Percentiles rank a stretch among this genome's conserved stretches.
Evolutionary conservation across 345 rosid species (phyloP).

Genomic region (Salix suchowensis): DNA sequence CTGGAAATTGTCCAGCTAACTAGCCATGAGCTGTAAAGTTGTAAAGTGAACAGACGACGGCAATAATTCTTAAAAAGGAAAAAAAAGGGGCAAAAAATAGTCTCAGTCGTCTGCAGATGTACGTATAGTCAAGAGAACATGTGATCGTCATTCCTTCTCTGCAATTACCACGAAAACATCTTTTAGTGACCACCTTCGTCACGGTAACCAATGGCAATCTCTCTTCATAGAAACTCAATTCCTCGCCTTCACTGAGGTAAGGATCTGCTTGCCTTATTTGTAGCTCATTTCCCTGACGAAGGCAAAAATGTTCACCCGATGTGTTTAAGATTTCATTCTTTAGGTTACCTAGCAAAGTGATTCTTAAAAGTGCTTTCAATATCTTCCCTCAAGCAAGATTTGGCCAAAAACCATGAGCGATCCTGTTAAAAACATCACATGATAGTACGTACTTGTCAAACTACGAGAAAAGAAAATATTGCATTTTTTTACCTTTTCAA

Average conservation of each 20-base stretch:
- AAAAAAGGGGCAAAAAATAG: too few relatives aligned
- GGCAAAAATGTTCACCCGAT: not conserved
- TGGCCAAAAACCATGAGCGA: not conserved
- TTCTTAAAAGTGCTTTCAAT: not conserved
- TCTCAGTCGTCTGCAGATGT: too few relatives aligned
- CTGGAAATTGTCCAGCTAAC: too few relatives aligned
- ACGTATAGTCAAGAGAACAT: too few relatives aligned
- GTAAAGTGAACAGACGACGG: too few relatives aligned
- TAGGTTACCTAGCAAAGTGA: not conserved
- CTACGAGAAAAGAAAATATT: too few relatives aligned
- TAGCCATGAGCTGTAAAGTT: too few relatives aligned
- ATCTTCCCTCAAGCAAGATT: not conserved
- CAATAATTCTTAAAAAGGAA: too few relatives aligned
- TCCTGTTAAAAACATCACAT: not conserved
- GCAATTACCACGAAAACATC: slow-evolving; percentile 62
- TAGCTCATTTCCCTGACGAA: slow-evolving; percentile 62
- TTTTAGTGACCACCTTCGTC: slow-evolving; percentile 22
- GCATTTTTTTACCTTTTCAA: too few relatives aligned
- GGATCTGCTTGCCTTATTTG: slow-evolving; percentile 60
- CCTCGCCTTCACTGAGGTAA: slow-evolving; percentile 53
- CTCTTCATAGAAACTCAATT: slow-evolving; percentile 66
- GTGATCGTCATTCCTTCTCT: slow-evolving; percentile 42
- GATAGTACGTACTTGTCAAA: too few relatives aligned
- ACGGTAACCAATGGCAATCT: slow-evolving; percentile 63
- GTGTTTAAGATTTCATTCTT: not conserved